These are phyloP conservation scores for Aspergillus kassunensis DNA, from an alignment of 495 filamentous ascomycete species.

Conservation along the genomic window DNA sequence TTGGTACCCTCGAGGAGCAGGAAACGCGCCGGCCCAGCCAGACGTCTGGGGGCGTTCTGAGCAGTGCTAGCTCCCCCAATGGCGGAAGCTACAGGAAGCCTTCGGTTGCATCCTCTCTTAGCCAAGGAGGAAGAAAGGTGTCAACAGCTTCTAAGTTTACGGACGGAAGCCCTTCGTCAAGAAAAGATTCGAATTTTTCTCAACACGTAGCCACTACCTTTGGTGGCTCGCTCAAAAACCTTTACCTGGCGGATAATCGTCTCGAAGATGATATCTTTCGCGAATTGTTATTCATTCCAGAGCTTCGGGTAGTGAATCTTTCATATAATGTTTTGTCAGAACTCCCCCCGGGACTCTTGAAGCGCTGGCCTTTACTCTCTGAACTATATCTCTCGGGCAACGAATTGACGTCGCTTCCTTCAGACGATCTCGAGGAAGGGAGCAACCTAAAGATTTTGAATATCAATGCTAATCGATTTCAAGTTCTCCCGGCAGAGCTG, in stretches of 20 bases:
- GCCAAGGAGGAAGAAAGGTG: slow-evolving; percentile 72
- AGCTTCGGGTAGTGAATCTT: slow-evolving; percentile 85
- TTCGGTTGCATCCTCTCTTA: slow-evolving; percentile 76
- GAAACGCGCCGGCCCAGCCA: slow-evolving; percentile 75
- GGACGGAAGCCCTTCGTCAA: slow-evolving; percentile 56
- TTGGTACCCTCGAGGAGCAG: slow-evolving; percentile 63
- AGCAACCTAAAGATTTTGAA: slow-evolving; percentile 83
- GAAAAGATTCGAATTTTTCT: slow-evolving; percentile 87
- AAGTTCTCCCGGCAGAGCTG: slow-evolving; percentile 91
- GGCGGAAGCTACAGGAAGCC: slow-evolving; percentile 61
- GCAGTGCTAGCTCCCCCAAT: slow-evolving; percentile 67
- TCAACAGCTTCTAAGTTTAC: slow-evolving; percentile 72
- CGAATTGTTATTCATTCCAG: slow-evolving; percentile 74
- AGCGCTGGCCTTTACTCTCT: slow-evolving; percentile 78
- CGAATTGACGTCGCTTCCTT: slow-evolving; percentile 83
- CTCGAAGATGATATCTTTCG: slow-evolving; percentile 93
- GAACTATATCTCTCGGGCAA: slow-evolving; percentile 97
- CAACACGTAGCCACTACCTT: slow-evolving; percentile 75
- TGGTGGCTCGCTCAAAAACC: slow-evolving; percentile 72
- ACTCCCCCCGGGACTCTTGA: slow-evolving; percentile 81
- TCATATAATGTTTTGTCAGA: slow-evolving; percentile 94
- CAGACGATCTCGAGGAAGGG: slow-evolving; percentile 89
- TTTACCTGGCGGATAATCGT: slow-evolving; percentile 91
- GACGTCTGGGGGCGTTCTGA: slow-evolving; percentile 69
- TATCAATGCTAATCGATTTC: slow-evolving; percentile 97